A percentile compares a stretch with the other conserved stretches of the same genome.
These are phyloP conservation scores for Taphrina communis DNA, from an alignment of 1,139 yeast genomes.

Conservation along the genomic window DNA sequence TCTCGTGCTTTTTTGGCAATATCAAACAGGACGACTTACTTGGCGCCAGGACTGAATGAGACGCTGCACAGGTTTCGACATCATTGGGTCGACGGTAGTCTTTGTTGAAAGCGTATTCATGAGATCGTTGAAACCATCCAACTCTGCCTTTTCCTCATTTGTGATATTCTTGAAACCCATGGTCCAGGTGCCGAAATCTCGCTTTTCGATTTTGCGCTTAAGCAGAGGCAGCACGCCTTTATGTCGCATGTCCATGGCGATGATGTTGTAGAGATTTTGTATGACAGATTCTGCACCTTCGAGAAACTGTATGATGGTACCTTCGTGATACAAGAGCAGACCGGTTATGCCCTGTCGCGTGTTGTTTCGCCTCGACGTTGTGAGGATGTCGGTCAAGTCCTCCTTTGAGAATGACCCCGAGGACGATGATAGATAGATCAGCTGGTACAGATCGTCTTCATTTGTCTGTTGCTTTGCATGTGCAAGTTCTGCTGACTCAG, in stretches of 20 bases:
- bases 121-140: slow-evolving; percentile 35
- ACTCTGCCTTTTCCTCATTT: slow-evolving; percentile 6
- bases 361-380: slow-evolving; percentile 31
- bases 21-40: neutral
- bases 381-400: slow-evolving; percentile 20
- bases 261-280: slow-evolving; percentile 22
- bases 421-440: slow-evolving; percentile 31
- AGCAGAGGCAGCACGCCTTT: slow-evolving; percentile 35
- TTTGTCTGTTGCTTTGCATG: neutral
- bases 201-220: slow-evolving; percentile 8
- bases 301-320: slow-evolving; percentile 34
- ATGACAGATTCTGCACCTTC: slow-evolving; percentile 26
- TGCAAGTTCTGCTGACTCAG: slow-evolving; percentile 10
- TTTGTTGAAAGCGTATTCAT: slow-evolving; percentile 19
- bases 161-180: slow-evolving; percentile 36
- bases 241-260: slow-evolving; percentile 25
- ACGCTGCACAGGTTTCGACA: slow-evolving; percentile 36
- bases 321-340: slow-evolving; percentile 31
- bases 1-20: neutral
- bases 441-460: slow-evolving; percentile 8
- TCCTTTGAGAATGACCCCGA: slow-evolving; percentile 17
- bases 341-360: slow-evolving; percentile 21
- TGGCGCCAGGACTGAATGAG: slow-evolving; percentile 34
- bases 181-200: slow-evolving; percentile 37
- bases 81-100: slow-evolving; percentile 25